Conservation (phyloP, 1,139 yeast genomes). For the Saccharomyces hybrid region DNA sequence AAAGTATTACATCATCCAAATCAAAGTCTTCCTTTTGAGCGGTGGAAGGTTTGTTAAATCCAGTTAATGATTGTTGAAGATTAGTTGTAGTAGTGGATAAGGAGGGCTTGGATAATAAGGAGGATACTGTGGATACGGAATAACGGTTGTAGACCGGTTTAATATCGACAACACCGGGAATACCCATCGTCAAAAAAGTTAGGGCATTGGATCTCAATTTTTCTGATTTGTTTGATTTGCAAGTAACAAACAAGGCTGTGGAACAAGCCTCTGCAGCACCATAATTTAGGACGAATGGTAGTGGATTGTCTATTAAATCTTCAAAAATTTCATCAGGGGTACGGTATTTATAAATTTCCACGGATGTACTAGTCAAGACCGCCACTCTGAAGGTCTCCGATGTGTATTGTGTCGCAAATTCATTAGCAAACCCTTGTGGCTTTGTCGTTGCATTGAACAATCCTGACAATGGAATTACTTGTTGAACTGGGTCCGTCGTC, state of each 20-base stretch:
- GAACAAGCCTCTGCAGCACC: constrained; percentile 79
- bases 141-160: constrained; percentile 32
- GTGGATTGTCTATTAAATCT: constrained; percentile 50
- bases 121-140: constrained; percentile 24
- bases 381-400: constrained; percentile 61
- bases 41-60: constrained; percentile 6
- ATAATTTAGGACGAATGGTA: constrained; percentile 46
- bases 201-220: constrained; percentile 36
- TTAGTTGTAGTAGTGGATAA: constrained; percentile 21
- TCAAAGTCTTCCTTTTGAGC: constrained; percentile 14
- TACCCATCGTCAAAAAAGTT: constrained; percentile 35
- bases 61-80: constrained; percentile 6
- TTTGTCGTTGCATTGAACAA: constrained; percentile 62
- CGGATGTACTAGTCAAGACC: constrained; percentile 70
- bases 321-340: constrained; percentile 75
- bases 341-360: constrained; percentile 67
- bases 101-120: constrained; percentile 23
- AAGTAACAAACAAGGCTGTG: constrained; percentile 77
- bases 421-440: constrained; percentile 77
- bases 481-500: constrained; percentile 60
- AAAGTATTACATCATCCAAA: constrained; percentile 70
- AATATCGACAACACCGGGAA: constrained; percentile 35
- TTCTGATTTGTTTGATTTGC: constrained; percentile 61
- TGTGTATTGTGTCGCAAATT: constrained; percentile 77
- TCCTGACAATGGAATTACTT: constrained; percentile 63